A percentile compares a stretch with the other conserved stretches of the same genome.
Conservation (phyloP, 2,329 filamentous ascomycete genomes). For the Colletotrichum limetticola region DNA sequence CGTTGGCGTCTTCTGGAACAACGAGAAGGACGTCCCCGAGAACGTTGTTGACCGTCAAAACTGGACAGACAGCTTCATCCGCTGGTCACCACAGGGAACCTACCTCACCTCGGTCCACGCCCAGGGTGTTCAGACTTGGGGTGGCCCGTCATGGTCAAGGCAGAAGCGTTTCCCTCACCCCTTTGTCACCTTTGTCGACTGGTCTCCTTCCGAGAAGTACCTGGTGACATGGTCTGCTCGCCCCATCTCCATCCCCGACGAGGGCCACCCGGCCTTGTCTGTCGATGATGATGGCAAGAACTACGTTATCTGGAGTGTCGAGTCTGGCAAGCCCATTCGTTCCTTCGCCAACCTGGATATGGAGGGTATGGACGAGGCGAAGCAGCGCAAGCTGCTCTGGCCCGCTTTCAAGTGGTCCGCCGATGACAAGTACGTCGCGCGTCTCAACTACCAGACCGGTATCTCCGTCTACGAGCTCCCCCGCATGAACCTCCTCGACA, state of each 20-base stretch:
- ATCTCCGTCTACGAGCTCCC: slow-evolving; percentile 94
- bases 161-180: slow-evolving; percentile 95
- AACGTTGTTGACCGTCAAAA: slow-evolving; percentile 89
- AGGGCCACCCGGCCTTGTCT: slow-evolving; percentile 83
- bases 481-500: slow-evolving; percentile 89
- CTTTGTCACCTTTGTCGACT: slow-evolving; percentile 94
- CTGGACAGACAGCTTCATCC: slow-evolving; percentile 98
- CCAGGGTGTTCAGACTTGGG: slow-evolving; percentile 98
- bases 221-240: slow-evolving; percentile 96
- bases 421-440: slow-evolving; percentile 96
- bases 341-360: slow-evolving; percentile 93
- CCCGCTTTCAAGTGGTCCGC: slow-evolving; percentile 99
- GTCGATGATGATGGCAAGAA: slow-evolving; percentile 98
- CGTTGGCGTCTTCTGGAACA: slow-evolving; percentile 98
- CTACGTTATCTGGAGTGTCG: slow-evolving; percentile 98
- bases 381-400: slow-evolving; percentile 90
- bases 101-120: slow-evolving; percentile 94
- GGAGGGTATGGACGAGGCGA: slow-evolving; percentile 69
- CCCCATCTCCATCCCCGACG: slow-evolving; percentile 91
- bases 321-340: slow-evolving; percentile 86
- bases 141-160: slow-evolving; percentile 87
- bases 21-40: slow-evolving; percentile 91
- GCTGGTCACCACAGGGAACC: slow-evolving; percentile 96
- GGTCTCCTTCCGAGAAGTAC: slow-evolving; percentile 93
- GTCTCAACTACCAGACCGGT: slow-evolving; percentile 86